Evolutionary conservation across 768 basidiomycete species (phyloP), one percentile per base, ranked within the genome.

Genomic region (Trametes cinnabarina): DNA sequence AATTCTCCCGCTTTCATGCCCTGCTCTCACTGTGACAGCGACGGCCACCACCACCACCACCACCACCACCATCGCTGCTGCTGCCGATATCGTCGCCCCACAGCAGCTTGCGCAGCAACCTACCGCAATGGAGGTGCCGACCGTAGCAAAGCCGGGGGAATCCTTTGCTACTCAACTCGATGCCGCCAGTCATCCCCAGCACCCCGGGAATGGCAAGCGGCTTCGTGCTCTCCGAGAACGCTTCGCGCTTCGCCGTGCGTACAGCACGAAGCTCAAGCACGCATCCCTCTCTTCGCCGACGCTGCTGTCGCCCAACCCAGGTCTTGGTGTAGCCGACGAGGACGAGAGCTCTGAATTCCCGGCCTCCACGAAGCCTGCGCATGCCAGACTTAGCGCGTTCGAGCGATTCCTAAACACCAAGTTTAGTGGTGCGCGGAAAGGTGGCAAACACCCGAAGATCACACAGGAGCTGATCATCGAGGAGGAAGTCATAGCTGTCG

Each of bases 351-450:
- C 37, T 26, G 41, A 17, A 23, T 47, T 46, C 8, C 54, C 54
- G 43, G 20, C 43, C 23, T 17, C 25, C 46, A 15, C 37, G 43
- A 51, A 58, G 37, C 17, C 53, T 12, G 12, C 12, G 12, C 55
- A 55, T 39, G 12, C 51, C 15, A 62, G 63, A 30, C 55, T 61
- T 3, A 65, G 57, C 5, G 51, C 66, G 20, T 61, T 68, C 47
- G 63, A 68, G 51, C 55, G 67, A 14, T 63, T 68, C 53, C 44
- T 67, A 43, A 63, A 54, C 20, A n/a, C 63, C n/a, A 60, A 55
- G 53, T 34, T 55, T 1, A n/a, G n/a, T n/a, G 43, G 26, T 7
- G 42, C 51, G 14, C 54, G 49, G 41, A 60, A 47, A 19, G 60
- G 53, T 17, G 56, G 47, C 39, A 57, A 56, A 40, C 61, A 63